Conservation (phyloP, 2,329 filamentous ascomycete genomes). For the Phaeoacremonium minimum region DNA sequence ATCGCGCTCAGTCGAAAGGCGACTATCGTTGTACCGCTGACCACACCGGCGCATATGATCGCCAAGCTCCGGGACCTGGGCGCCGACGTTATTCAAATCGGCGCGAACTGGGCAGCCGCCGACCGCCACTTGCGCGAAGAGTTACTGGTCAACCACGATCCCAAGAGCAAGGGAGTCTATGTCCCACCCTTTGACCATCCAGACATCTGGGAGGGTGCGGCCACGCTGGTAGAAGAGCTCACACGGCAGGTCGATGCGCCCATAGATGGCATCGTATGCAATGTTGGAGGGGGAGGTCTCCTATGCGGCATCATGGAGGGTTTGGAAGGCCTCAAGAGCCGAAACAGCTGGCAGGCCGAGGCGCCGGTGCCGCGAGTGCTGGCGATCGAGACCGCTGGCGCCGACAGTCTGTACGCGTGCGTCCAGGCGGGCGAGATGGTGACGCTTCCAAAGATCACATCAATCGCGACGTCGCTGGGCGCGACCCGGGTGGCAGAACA, state of each 20-base stretch:
- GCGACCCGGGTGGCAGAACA: slow-evolving; percentile 58
- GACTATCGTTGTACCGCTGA: slow-evolving; percentile 68
- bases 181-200: slow-evolving; percentile 64
- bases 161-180: slow-evolving; percentile 45
- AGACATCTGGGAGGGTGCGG: slow-evolving; percentile 62
- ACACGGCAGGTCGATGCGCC: slow-evolving; percentile 23
- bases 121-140: slow-evolving; percentile 58
- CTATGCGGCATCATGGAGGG: slow-evolving; percentile 65
- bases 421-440: slow-evolving; percentile 49
- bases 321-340: slow-evolving; percentile 2
- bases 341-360: slow-evolving; percentile 11
- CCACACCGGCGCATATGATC: slow-evolving; percentile 64
- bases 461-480: slow-evolving; percentile 67
- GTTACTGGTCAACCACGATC: slow-evolving; percentile 33
- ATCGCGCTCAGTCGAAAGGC: slow-evolving; percentile 54
- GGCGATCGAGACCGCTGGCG: slow-evolving; percentile 69
- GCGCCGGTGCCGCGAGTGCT: slow-evolving; percentile 46
- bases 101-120: slow-evolving; percentile 65
- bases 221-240: slow-evolving; percentile 47
- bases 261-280: slow-evolving; percentile 63
- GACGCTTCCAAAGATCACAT: slow-evolving; percentile 65
- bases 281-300: slow-evolving; percentile 67
- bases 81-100: slow-evolving; percentile 61
- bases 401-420: slow-evolving; percentile 58
- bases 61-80: slow-evolving; percentile 62